phyloP scores from a whole-genome alignment of 2,329 filamentous ascomycete genomes.

The Aspergillus texensis region DNA sequence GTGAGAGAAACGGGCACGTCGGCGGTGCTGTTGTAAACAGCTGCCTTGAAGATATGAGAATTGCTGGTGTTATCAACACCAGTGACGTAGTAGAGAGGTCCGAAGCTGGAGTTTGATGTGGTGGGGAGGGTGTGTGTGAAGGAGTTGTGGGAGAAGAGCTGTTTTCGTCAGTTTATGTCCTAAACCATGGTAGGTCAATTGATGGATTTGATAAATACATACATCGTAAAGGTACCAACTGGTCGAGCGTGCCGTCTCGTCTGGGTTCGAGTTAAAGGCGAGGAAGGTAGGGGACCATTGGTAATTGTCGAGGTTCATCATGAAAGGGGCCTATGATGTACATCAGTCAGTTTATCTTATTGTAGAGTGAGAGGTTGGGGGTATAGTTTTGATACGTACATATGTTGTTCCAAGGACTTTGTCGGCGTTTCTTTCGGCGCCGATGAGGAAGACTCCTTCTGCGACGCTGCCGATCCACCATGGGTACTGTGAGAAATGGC shows the following conservation, averaged over 20 bases:
- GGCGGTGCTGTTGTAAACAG: conserved; percentile 53
- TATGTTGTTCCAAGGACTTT: conserved; percentile 33
- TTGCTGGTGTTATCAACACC: conserved; percentile 42
- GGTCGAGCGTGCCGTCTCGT: conserved; percentile 32
- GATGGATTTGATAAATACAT: conserved; percentile 13
- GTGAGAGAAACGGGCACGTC: conserved; percentile 37
- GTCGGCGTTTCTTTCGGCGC: conserved; percentile 62
- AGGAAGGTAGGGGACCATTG: conserved; percentile 36
- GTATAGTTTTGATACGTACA: conserved; percentile 16
- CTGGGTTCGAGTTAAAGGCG: conserved; percentile 32
- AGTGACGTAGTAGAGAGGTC: conserved; percentile 51
- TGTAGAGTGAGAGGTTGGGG: neutral
- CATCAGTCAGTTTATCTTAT: neutral
- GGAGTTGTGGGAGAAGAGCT: conserved; percentile 47
- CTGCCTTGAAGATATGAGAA: conserved; percentile 49
- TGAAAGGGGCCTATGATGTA: conserved; percentile 27
- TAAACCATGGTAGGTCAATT: conserved; percentile 11
- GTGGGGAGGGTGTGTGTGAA: conserved; percentile 51
- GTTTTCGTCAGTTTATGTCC: conserved; percentile 27
- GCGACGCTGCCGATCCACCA: conserved; percentile 65
- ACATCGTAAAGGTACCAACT: conserved; percentile 34
- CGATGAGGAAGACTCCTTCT: conserved; percentile 67
- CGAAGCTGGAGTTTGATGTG: conserved; percentile 40
- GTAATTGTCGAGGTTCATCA: conserved; percentile 32
- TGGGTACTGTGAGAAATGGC: conserved; percentile 50